Evolutionary conservation across 768 basidiomycete genomes (phyloP), one percentile per base, ranked within the genome.

Genomic region (Butyriboletus loyo): DNA sequence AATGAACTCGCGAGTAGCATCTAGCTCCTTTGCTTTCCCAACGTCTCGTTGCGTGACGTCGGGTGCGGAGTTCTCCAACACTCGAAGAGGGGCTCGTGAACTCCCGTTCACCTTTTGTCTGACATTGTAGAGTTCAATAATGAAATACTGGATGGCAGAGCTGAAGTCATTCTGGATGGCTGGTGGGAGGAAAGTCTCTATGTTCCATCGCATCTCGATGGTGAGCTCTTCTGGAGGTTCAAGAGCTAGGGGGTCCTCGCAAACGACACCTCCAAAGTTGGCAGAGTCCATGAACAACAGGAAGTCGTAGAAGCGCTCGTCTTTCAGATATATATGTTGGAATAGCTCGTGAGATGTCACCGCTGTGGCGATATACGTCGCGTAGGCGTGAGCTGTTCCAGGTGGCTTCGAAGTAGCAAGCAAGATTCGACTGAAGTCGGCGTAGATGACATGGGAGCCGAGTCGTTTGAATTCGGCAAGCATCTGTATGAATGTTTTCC

Each of bases 401-500:
- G 96, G 92, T 10, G 97, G 96, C 68, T 98, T 98, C 28, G 90
- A 89, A 0, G 97, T 99, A 13, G 95, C 85, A 32, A 99, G 83
- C 39, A 97, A 76, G 59, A 99, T 85, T 10, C 84, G 83, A 54
- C 89, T 85, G 68, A 98, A 94, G 68, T 98, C 93, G 24, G 95
- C 96, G 56, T 94, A 92, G 28, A 98, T 82, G 51, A 98, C 86
- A 49, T 90, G 85, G 0, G 94, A 95, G 1, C 97, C 97, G 1
- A 99, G 79, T 17, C 97, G 83, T 62, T 89, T 93, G 75, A 98
- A 95, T 69, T 99, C 97, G 14, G 96, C 95, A 21, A 98, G 79
- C 57, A 99, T 78, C 71, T 98, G 97, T 51, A 97, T 89, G 73
- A 98, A 98, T 0, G 91, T 94, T 75, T 99, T 98, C 54, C 91